phyloP scores from a whole-genome alignment of 805 yeast genomes.

The Wickerhamomyces bisporus region DNA sequence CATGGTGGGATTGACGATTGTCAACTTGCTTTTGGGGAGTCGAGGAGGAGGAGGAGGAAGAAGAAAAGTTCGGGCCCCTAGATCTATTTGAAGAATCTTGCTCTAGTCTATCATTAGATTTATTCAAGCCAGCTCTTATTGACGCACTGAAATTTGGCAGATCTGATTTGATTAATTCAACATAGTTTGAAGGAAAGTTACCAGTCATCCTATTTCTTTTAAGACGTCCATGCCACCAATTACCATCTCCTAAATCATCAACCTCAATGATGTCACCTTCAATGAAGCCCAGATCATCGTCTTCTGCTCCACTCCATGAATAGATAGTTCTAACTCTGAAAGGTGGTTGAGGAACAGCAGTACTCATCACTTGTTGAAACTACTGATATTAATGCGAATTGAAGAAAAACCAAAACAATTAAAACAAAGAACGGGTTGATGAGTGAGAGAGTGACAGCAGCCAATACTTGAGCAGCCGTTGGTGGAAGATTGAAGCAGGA shows the following conservation, averaged over 20 bases:
- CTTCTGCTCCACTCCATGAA: constrained; percentile 92
- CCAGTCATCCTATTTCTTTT: constrained; percentile 80
- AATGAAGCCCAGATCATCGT: constrained; percentile 84
- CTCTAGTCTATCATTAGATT: not conserved
- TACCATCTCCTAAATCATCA: constrained; percentile 72
- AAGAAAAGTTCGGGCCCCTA: too few species aligned
- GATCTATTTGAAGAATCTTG: not conserved
- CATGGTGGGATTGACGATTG: too few species aligned
- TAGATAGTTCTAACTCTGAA: constrained; percentile 76
- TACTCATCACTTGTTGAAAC: not conserved
- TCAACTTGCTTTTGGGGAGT: too few species aligned
- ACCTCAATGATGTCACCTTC: constrained; percentile 93
- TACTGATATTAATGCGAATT: not conserved
- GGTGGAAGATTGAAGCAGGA: too few species aligned
- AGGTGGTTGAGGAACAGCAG: constrained; percentile 42
- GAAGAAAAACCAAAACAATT: not conserved
- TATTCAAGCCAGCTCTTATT: not conserved
- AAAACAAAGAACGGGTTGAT: not conserved
- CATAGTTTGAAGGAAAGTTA: constrained; percentile 83
- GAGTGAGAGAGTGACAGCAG: not conserved
- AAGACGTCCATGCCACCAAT: constrained; percentile 87
- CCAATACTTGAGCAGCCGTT: too few species aligned
- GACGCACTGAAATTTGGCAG: constrained; percentile 10
- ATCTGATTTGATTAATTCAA: constrained; percentile 45
- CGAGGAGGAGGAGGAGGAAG: too few species aligned